These are phyloP conservation scores for Botrytis sinoallii DNA, from an alignment of 2,329 filamentous ascomycete species.

Conservation along the genomic window DNA sequence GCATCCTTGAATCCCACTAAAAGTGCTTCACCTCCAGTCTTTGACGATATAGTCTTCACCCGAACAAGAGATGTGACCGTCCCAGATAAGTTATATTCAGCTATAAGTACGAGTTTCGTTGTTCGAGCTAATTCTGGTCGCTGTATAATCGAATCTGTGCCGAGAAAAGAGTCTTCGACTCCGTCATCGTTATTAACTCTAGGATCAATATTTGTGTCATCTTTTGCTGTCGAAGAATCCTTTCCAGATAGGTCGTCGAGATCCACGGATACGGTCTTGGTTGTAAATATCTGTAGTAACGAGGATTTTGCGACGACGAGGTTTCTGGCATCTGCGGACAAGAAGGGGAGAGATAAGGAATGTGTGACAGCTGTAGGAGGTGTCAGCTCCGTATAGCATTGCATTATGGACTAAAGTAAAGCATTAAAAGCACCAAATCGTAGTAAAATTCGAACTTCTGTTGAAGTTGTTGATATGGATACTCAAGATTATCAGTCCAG, in stretches of 20 bases:
- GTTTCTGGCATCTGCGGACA: conserved; percentile 73
- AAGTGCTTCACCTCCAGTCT: conserved; percentile 78
- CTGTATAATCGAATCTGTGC: conserved; percentile 58
- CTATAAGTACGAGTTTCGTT: conserved; percentile 78
- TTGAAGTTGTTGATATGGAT: conserved; percentile 1
- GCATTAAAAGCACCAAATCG: conserved; percentile 21
- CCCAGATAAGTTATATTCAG: conserved; percentile 79
- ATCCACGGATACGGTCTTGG: conserved; percentile 64
- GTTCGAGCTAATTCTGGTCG: conserved; percentile 62
- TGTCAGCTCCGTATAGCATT: conserved; percentile 95
- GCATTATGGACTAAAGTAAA: conserved; percentile 56
- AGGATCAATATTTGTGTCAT: conserved; percentile 49
- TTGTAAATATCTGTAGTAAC: conserved; percentile 84
- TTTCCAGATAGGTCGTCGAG: conserved; percentile 39
- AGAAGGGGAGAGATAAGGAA: conserved; percentile 75
- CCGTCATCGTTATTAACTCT: conserved; percentile 56
- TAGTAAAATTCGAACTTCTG: conserved; percentile 9
- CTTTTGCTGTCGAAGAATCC: conserved; percentile 38
- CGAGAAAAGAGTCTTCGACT: conserved; percentile 64
- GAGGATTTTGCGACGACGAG: conserved; percentile 90
- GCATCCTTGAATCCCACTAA: conserved; percentile 85
- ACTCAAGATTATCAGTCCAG: not conserved
- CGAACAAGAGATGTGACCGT: conserved; percentile 79
- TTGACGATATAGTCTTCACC: conserved; percentile 68
- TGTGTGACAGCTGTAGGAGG: conserved; percentile 93